These are phyloP conservation scores for Marchantia paleacea DNA, from an alignment of 225 moss, liverwort and hornwort genomes.

Conservation along the genomic window DNA sequence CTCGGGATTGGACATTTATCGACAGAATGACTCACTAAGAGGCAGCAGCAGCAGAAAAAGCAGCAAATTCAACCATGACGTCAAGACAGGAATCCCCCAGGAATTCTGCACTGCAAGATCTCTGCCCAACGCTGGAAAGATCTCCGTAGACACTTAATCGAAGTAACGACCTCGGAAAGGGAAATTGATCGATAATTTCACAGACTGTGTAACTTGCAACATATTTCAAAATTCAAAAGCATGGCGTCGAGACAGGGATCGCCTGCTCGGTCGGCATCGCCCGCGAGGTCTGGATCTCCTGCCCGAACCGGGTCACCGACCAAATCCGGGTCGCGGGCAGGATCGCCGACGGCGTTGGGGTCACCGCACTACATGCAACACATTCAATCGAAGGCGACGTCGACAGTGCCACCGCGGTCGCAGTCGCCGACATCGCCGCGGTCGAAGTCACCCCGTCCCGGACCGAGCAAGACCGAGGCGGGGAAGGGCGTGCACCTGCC, in stretches of 20 bases:
- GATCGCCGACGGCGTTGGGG: background rate
- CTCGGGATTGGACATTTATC: too few species aligned
- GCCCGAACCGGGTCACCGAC: background rate
- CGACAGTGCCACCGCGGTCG: slow-evolving; percentile 7
- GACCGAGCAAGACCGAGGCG: slow-evolving; percentile 1
- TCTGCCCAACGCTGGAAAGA: too few species aligned
- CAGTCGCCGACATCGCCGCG: background rate
- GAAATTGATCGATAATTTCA: too few species aligned
- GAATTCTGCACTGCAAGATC: too few species aligned
- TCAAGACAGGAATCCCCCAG: too few species aligned
- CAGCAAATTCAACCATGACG: too few species aligned
- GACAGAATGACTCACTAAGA: too few species aligned
- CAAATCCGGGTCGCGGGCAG: background rate
- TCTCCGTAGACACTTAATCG: too few species aligned
- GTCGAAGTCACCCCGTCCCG: background rate
- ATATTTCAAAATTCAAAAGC: too few species aligned
- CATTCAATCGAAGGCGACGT: slow-evolving; percentile 19
- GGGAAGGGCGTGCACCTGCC: slow-evolving; percentile 17
- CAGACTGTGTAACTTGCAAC: too few species aligned
- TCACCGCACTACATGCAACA: slow-evolving; percentile 25
- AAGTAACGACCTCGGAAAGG: too few species aligned
- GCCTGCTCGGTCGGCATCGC: background rate
- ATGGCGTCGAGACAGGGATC: background rate
- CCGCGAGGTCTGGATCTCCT: slow-evolving; percentile 6
- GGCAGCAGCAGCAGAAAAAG: too few species aligned